Percentiles rank a stretch among this genome's conserved stretches.
phyloP scores from a whole-genome alignment of 768 basidiomycete species.

The Tephrocybe sp. region DNA sequence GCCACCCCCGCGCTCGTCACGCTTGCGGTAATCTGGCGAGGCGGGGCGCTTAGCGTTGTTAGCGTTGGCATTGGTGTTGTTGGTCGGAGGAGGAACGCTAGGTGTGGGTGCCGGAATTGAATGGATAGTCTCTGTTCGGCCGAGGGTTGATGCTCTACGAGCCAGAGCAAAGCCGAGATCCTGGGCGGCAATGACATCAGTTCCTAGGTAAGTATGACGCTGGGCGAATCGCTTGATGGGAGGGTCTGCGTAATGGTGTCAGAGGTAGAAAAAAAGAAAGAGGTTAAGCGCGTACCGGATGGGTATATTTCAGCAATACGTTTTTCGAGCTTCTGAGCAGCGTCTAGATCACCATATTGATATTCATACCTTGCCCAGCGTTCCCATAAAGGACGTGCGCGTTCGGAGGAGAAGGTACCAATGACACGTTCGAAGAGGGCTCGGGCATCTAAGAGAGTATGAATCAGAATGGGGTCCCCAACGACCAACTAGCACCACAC shows the following conservation, averaged over 20 bases:
- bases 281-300: constrained; percentile 50
- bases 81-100: constrained; percentile 40
- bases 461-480: constrained; percentile 1
- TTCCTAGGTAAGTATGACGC: constrained; percentile 75
- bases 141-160: constrained; percentile 28
- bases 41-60: constrained; percentile 40
- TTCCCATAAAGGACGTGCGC: constrained; percentile 88
- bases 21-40: constrained; percentile 15
- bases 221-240: constrained; percentile 91
- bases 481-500: constrained; percentile 27
- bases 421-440: constrained; percentile 93
- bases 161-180: constrained; percentile 81
- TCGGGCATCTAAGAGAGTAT: constrained; percentile 69
- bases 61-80: constrained; percentile 30
- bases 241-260: constrained; percentile 52
- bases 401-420: constrained; percentile 69
- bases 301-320: constrained; percentile 88
- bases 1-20: constrained; percentile 13
- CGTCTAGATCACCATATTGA: constrained; percentile 88
- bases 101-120: constrained; percentile 20
- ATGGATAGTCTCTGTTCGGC: constrained; percentile 34
- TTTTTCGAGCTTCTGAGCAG: constrained; percentile 84
- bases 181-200: constrained; percentile 84
- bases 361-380: constrained; percentile 96
- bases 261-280: neutral